A percentile compares a stretch with the other conserved stretches of the same genome.
Evolutionary conservation across 2,329 filamentous ascomycete genomes (phyloP).

Genomic region (Phaeophleospora eucalypticola): DNA sequence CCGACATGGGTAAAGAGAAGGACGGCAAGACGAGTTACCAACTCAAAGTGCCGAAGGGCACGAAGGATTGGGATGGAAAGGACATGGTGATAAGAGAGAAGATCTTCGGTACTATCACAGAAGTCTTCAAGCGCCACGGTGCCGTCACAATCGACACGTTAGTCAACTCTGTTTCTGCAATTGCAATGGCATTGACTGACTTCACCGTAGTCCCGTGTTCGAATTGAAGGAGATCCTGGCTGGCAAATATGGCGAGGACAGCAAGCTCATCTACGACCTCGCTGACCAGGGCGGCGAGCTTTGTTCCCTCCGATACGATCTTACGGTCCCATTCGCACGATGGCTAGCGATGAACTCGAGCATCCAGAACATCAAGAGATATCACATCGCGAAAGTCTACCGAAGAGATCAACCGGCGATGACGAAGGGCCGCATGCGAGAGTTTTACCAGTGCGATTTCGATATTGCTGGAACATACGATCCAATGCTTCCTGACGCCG

Average conservation of each 20-base stretch:
- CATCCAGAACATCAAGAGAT: slow-evolving; percentile 82
- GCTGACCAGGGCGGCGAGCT: slow-evolving; percentile 84
- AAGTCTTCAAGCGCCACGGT: slow-evolving; percentile 80
- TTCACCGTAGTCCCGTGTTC: slow-evolving; percentile 59
- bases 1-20: slow-evolving; percentile 46
- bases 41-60: slow-evolving; percentile 87
- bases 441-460: slow-evolving; percentile 97
- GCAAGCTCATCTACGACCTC: slow-evolving; percentile 86
- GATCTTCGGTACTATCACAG: slow-evolving; percentile 71
- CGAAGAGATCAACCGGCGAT: slow-evolving; percentile 78
- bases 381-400: slow-evolving; percentile 93
- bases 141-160: slow-evolving; percentile 74
- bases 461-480: slow-evolving; percentile 88
- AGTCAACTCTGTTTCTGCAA: slow-evolving; percentile 16
- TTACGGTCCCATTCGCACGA: slow-evolving; percentile 85
- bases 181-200: slow-evolving; percentile 9
- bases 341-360: slow-evolving; percentile 88
- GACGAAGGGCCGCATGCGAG: slow-evolving; percentile 86
- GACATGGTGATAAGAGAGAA: slow-evolving; percentile 77
- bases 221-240: slow-evolving; percentile 81
- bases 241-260: slow-evolving; percentile 89
- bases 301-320: slow-evolving; percentile 78
- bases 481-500: slow-evolving; percentile 86
- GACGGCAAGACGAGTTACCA: slow-evolving; percentile 46
- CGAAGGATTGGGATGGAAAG: slow-evolving; percentile 76